Conservation (phyloP, 345 rosid species). For the Viola odorata region DNA sequence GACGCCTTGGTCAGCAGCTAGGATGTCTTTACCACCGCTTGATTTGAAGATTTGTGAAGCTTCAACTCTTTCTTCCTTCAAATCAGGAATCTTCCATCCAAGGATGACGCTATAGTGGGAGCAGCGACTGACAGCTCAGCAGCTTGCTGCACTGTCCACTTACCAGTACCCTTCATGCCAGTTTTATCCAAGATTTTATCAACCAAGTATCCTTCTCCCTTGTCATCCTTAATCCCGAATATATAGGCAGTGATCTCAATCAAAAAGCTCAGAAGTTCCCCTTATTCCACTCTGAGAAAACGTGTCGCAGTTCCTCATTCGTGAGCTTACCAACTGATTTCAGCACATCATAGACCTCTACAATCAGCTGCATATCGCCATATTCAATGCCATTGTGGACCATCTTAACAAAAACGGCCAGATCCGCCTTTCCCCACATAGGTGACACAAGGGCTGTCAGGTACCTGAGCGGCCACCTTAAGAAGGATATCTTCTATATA, state of each 20-base stretch:
- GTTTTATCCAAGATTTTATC: constrained; percentile 24
- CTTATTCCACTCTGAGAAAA: constrained; percentile 11
- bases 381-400: no score
- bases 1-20: constrained; percentile 11
- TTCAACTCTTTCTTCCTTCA: constrained; percentile 20
- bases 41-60: constrained; percentile 15
- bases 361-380: no score
- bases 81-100: constrained; percentile 17
- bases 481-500: constrained; percentile 14
- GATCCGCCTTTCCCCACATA: no score
- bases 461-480: constrained; percentile 20
- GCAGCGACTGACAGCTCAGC: constrained; percentile 24
- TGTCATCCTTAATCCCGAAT: constrained; percentile 16
- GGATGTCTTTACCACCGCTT: constrained; percentile 7
- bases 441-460: constrained; percentile 22
- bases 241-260: constrained; percentile 21
- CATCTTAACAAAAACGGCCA: no score
- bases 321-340: constrained; percentile 16
- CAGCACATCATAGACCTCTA: no score
- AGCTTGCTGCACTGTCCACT: constrained; percentile 24
- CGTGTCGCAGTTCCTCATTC: constrained; percentile 12
- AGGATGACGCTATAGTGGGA: constrained; percentile 22
- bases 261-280: constrained; percentile 23
- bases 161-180: constrained; percentile 20
- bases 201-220: constrained; percentile 18